Evolutionary conservation across 371 early-diverging fungal genomes (phyloP).

Genomic region (Coemansia sp.): DNA sequence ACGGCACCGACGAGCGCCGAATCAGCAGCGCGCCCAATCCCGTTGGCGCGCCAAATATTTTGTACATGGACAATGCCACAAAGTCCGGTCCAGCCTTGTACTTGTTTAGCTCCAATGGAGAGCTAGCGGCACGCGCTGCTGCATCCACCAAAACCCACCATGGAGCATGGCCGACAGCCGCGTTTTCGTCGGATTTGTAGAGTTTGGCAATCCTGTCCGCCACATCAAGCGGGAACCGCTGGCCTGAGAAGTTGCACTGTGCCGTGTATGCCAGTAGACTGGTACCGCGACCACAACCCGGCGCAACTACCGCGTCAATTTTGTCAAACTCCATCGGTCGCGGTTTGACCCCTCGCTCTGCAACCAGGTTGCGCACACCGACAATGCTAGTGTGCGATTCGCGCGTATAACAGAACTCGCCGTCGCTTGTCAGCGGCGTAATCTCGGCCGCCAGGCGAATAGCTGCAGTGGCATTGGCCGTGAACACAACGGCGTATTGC

Average conservation of each 20-base stretch:
- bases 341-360: slow-evolving; percentile 27
- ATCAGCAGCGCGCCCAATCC: slow-evolving; percentile 72
- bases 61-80: slow-evolving; percentile 72
- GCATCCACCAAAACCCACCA: slow-evolving; percentile 66
- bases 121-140: slow-evolving; percentile 61
- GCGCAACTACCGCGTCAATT: slow-evolving; percentile 5
- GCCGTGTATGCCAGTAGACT: slow-evolving; percentile 71
- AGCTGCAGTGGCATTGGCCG: slow-evolving; percentile 61
- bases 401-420: slow-evolving; percentile 55
- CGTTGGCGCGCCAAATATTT: slow-evolving; percentile 78
- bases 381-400: slow-evolving; percentile 70
- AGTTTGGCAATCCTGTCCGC: slow-evolving; percentile 27
- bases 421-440: slow-evolving; percentile 51
- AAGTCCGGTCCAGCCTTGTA: slow-evolving; percentile 61
- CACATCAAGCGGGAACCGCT: slow-evolving; percentile 61
- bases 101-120: slow-evolving; percentile 51
- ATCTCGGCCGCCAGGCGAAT: slow-evolving; percentile 60
- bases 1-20: slow-evolving; percentile 52
- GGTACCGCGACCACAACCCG: slow-evolving; percentile 13
- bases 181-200: background rate
- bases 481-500: slow-evolving; percentile 59
- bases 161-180: slow-evolving; percentile 15
- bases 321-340: slow-evolving; percentile 21
- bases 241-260: slow-evolving; percentile 77
- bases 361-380: slow-evolving; percentile 60